Evolutionary conservation across 2,329 filamentous ascomycete species (phyloP).

Genomic region (Colletotrichum echinochloae): DNA sequence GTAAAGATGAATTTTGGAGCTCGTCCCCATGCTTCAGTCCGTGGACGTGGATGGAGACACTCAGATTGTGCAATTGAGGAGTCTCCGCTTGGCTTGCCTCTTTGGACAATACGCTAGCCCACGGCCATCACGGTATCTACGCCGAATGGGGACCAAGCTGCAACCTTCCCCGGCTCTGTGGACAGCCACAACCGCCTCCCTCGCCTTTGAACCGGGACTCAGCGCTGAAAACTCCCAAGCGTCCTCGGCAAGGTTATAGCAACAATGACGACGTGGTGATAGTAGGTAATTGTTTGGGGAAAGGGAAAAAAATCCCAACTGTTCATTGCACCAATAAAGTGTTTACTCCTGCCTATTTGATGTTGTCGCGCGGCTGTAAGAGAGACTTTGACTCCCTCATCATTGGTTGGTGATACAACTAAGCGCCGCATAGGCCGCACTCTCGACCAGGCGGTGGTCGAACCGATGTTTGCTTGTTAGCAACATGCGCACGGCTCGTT

Average conservation of each 20-base stretch:
- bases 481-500: not conserved
- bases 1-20: not conserved
- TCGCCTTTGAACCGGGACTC: conserved; percentile 15
- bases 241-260: conserved; percentile 3
- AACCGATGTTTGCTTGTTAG: not conserved
- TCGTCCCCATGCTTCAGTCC: not conserved
- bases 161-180: conserved; percentile 4
- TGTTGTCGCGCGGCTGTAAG: not conserved
- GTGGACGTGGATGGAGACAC: conserved; percentile 10
- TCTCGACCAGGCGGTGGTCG: not conserved
- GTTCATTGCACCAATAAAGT: not conserved
- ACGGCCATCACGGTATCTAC: conserved; percentile 12
- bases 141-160: conserved; percentile 1
- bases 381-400: not conserved
- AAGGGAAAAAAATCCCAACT: no score
- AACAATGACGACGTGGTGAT: not conserved
- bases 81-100: conserved; percentile 12
- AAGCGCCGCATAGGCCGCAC: not conserved
- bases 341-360: not conserved
- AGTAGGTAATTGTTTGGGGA: no score
- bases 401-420: not conserved
- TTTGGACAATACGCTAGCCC: conserved; percentile 11
- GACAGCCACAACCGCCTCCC: conserved; percentile 32
- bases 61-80: conserved; percentile 17
- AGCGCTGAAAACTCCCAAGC: conserved; percentile 4